Base-by-base conservation (phyloP, 2,329 filamentous ascomycete species). In the Myriosclerotinia scirpicola region DNA sequence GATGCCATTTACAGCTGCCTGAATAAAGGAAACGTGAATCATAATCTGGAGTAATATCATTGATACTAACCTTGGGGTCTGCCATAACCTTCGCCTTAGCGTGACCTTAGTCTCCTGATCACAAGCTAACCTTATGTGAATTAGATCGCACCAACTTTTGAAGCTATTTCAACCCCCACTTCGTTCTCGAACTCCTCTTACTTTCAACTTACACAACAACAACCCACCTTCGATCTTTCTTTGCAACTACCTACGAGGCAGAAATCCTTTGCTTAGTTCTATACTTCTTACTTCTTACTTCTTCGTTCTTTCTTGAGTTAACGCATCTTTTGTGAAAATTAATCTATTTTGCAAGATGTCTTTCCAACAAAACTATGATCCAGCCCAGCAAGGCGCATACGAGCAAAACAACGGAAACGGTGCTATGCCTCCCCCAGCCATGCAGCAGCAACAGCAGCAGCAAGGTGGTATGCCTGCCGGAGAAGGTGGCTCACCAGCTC, bases 351-450 rank as follows among this genome's bases (percentile, higher is more conserved):
- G 26, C 30, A 44, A 20, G 38, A 60, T 60, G 56, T 60, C 56
- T 60, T 60, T 50, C 56, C 56, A 60, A 17, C 56, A 60, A 3
- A 22, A 6, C 2, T 86, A 86, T 78, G 86, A 89, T 74, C 81
- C 83, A 71, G 87, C 85, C 77, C 86, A 87, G 77, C 84, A 84
- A 72, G 79, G 79, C 71, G 81, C 83, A 71, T 85, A 85, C 77
- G 83, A 80, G 65, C 80, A 80, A 71, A 72, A 71, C 36, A 70
- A 78, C 78, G 70, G 70, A 53, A 70, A 73, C 67, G 70, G 70
- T 70, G 68, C 71, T 71, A 71, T 81, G 82, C 72, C 78, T 82
- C 73, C 81, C 68, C 80, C 82, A 20, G 73, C 72, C 63, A 70
- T 71, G 69, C 83, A 87, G 79, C 83, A 87, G 79, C 81, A 80